Evolutionary conservation across 164 flowering plant species (phyloP), one percentile per base, ranked within the genome.

Genomic region (Liriodendron chinense): DNA sequence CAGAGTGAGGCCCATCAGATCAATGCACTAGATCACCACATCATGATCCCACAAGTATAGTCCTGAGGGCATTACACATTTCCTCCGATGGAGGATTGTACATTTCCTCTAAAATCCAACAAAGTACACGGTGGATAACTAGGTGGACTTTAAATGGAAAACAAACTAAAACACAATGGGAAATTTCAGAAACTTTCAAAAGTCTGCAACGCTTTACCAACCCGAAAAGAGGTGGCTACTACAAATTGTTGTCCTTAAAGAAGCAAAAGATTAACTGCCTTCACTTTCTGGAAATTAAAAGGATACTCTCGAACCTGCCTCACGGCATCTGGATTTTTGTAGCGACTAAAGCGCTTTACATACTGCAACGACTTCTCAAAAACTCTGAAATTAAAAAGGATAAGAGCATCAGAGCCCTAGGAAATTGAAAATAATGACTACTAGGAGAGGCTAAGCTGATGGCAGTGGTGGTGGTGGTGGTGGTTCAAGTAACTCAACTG

Each of bases 281-380:
- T 10, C 14, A n/a, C 14, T 2, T 7, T 62, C 53, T 56, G 7
- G 16, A 47, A 78, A 72, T 12, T 68, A 28, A 13, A 79, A 89
- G 97, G 95, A 93, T 94, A 94, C 97, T 96, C 99, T 85, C 99
- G 86, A 75, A 91, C 98, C 86, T 96, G 99, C 81, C 92, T 82
- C 69, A 96, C 97, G 70, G 99, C 95, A 83, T 96, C 99, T 48
- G 97, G 93, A 78, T 96, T 92, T 76, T 90, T 92, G 75, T 94
- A 96, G n/a, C 99, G 92, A 85, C 99, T 96, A 75, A 96, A 96
- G 68, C 98, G 95, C 86, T 94, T 94, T 77, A 96, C 99, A 85
- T 96, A 96, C 83, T 94, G 99, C 84, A 88, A 82, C 21, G 99
- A 96, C 85, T 94, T 96, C 82, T 96, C 98, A 84, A 96, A 96